Base-by-base conservation (phyloP, 805 yeast genomes). In the Ogataea saltuana region DNA sequence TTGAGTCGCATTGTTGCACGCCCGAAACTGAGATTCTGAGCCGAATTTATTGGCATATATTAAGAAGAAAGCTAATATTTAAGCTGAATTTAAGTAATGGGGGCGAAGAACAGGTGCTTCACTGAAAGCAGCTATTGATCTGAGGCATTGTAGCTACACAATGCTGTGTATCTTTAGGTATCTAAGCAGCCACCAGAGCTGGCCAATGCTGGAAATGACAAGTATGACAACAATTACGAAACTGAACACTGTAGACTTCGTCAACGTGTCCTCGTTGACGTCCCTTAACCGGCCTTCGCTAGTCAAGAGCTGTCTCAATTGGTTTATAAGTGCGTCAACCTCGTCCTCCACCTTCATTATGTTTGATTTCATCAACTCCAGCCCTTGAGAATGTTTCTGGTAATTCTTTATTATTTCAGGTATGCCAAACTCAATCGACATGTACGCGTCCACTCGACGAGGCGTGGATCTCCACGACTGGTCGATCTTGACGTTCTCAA, bases 401-500 rank as follows among this genome's bases (percentile, higher is more conserved):
- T 57, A 60, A 19, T 44, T 54, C 21, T 52, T 39, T 3, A 52
- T 32, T 4, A 63, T 57, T 16, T 50, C 45, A 4, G 60, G 50
- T 8, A 59, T 47, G 1, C 68, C 68, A 50, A 62, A 57, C 21
- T 52, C 45, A 23, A 60, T 32, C 4, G 41, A 39, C 41, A 59
- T 29, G 25, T 42, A 39, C 4, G 55, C 54, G 29, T 55, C 51
- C 13, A 56, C 44, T 7, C 23, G 20, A 4, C 37, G 33, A 1
- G 56, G 56, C 15, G 28, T 30, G 1, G 56, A 42, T 36, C 42
- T 59, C 65, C 66, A 61, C 2, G 65, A 61, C 34, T 53, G 54
- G 43, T 64, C 63, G 25, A 52, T 31, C 40, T 54, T 55, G 13
- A 51, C 34, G 33, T 58, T 64, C 36, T 64, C 68, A 40, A 63